Evolutionary conservation across 1,139 yeast genomes (phyloP), one percentile per base, ranked within the genome.

Genomic region (Hyphopichia khmerensis): DNA sequence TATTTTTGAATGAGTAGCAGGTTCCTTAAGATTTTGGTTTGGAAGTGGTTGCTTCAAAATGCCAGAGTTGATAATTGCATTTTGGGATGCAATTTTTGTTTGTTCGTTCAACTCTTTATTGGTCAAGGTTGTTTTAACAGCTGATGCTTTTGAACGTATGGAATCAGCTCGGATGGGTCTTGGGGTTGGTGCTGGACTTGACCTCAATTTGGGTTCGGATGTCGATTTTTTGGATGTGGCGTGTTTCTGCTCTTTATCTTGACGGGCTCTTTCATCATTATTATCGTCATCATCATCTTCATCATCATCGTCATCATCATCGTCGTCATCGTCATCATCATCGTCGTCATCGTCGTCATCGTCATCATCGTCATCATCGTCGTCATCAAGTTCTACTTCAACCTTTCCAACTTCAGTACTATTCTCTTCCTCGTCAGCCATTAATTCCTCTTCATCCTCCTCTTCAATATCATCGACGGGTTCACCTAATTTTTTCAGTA

Each of bases 401-500:
- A 13, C 34, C 4, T 17, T 14, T 4, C 55, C 64, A 15, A 55
- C 61, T 2, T 48, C 54, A n/a, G n/a, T 26, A 15, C 18, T 21
- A 14, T 35, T 40, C 7, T 37, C 35, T 3, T 36, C 37, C 11
- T 41, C 49, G 4, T 48, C 49, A 10, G 46, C 49, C 29, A 26
- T 26, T 26, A 26, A 13, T 15, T 45, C 49, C 19, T 47, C 50
- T 14, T 51, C 51, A 7, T 49, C 64, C 3, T 32, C 34, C 4
- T 32, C 34, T 4, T 56, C 64, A 16, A 55, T 60, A 2, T 48
- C 54, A 13, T 46, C 51, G 15, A 43, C 47, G 1, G 65, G 65
- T 26, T 51, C 52, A 7, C 67, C 67, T 10, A 62, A 48, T 40
- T 57, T 59, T 40, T 61, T 51, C 45, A 52, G 48, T 18, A 62